Percentiles rank a stretch among this genome's conserved stretches.
Evolutionary conservation across 495 filamentous ascomycete genomes (phyloP).

Genomic region (Aspergillus cavernicola): DNA sequence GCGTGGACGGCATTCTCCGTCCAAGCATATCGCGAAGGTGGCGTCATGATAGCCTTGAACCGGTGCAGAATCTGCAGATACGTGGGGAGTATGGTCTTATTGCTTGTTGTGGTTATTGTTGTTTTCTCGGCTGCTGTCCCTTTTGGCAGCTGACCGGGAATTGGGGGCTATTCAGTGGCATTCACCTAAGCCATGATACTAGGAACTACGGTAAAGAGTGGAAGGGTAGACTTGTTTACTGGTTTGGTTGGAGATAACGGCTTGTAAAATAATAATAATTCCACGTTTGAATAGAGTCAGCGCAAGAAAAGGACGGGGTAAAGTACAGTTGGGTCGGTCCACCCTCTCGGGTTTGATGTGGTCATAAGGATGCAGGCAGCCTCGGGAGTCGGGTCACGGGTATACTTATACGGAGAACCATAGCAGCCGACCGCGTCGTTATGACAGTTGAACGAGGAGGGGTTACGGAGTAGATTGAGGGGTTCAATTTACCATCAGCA

Average conservation of each 20-base stretch:
- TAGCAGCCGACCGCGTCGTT: constrained; percentile 2
- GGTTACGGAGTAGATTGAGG: constrained; percentile 21
- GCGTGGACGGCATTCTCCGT: neutral
- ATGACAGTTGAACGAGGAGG: constrained; percentile 12
- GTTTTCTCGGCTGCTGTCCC: neutral
- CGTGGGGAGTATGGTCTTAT: neutral
- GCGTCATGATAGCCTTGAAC: neutral
- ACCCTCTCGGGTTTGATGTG: constrained; percentile 6
- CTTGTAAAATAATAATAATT: neutral
- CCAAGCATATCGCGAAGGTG: neutral
- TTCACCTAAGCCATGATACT: neutral
- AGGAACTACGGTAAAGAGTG: no score
- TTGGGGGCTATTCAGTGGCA: neutral
- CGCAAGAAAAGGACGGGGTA: constrained; percentile 8
- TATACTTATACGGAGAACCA: constrained; percentile 5
- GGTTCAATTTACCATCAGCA: no score
- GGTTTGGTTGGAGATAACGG: neutral
- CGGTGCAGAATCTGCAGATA: neutral
- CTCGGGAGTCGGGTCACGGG: constrained; percentile 8
- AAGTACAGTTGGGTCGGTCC: constrained; percentile 1
- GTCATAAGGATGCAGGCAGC: constrained; percentile 5
- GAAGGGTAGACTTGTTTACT: neutral
- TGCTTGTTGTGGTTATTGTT: no score
- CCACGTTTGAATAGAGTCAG: neutral
- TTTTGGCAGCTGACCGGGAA: neutral